Percentiles rank a stretch among this genome's conserved stretches.
Conservation (phyloP, 352 stramenopile genomes). For the Pythium dissotocum region DNA sequence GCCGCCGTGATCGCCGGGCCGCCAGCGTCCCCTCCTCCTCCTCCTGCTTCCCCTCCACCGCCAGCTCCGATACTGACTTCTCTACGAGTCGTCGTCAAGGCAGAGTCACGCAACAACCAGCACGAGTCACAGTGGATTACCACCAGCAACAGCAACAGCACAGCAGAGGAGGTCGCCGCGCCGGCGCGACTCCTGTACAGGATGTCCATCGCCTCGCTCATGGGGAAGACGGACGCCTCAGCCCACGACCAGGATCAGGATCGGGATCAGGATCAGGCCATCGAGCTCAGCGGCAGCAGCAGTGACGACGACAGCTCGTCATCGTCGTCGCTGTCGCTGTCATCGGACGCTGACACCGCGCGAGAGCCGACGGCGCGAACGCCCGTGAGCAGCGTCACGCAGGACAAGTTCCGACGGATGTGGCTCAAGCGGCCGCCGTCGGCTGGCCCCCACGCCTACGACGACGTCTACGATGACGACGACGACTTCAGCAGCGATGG, state of each 20-base stretch:
- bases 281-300: neutral
- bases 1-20: neutral
- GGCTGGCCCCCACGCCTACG: slow-evolving; percentile 8
- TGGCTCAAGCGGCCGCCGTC: slow-evolving; percentile 9
- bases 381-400: slow-evolving; percentile 10
- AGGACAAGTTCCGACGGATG: slow-evolving; percentile 6
- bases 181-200: slow-evolving; percentile 10
- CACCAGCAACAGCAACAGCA: neutral
- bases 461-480: slow-evolving; percentile 10
- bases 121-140: neutral
- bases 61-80: neutral
- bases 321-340: neutral
- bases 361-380: slow-evolving; percentile 8
- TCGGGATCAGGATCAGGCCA: neutral
- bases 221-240: slow-evolving; percentile 24
- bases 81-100: neutral
- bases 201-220: slow-evolving; percentile 26
- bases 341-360: slow-evolving; percentile 5
- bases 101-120: neutral
- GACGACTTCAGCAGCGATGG: slow-evolving; percentile 26
- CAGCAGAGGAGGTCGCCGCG: slow-evolving; percentile 4
- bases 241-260: neutral
- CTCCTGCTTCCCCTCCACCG: neutral
- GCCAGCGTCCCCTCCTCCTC: neutral
- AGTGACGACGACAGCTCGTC: slow-evolving; percentile 12